Evolutionary conservation across 768 basidiomycete genomes (phyloP).

Genomic region (Artomyces pyxidatus): DNA sequence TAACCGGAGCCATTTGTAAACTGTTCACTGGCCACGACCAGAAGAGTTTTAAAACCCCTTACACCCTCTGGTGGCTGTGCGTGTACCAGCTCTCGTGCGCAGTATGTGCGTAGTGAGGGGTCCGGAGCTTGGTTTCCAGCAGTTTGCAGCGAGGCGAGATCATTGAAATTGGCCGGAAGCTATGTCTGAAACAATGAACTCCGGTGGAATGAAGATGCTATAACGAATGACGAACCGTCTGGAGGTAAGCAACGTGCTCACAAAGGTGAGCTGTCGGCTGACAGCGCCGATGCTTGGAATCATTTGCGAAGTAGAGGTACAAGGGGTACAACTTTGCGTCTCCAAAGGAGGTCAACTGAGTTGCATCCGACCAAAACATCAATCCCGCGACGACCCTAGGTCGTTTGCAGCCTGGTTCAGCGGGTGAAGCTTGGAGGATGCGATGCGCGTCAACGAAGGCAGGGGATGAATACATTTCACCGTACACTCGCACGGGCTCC

Average conservation of each 20-base stretch:
- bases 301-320: background rate
- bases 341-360: background rate
- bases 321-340: background rate
- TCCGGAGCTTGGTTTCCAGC: background rate
- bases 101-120: slow-evolving; percentile 5
- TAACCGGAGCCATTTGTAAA: too few relatives aligned
- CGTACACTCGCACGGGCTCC: background rate
- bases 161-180: background rate
- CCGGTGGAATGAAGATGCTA: too few relatives aligned
- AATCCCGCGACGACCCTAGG: background rate
- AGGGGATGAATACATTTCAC: background rate
- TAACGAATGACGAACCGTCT: background rate
- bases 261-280: background rate
- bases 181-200: too few relatives aligned
- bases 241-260: background rate
- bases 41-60: too few relatives aligned
- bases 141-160: background rate
- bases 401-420: background rate
- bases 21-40: too few relatives aligned
- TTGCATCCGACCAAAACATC: background rate
- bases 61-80: too few relatives aligned
- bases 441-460: background rate
- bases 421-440: background rate
- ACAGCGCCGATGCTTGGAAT: background rate
- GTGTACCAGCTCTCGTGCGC: slow-evolving; percentile 20